phyloP scores from a whole-genome alignment of 176 grass and related monocot species.

The Carex littledalei region DNA sequence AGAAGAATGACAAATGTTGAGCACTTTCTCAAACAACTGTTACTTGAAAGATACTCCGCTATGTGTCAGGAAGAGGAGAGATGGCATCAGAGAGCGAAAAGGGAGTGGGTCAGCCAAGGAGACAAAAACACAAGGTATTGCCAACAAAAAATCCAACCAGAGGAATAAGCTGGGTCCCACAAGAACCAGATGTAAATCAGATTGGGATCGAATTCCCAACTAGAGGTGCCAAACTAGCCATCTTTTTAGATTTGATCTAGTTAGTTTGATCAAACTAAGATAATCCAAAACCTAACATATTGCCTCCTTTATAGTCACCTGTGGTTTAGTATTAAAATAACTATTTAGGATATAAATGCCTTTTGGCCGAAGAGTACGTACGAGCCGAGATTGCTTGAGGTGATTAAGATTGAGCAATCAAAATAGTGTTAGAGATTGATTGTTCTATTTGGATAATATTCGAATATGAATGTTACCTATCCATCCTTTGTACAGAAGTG shows the following conservation, averaged over 20 bases:
- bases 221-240: background rate
- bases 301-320: background rate
- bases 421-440: conserved; percentile 9
- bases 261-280: background rate
- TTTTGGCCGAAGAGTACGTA: background rate
- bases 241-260: background rate
- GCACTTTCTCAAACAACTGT: too few species aligned
- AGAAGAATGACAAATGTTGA: too few species aligned
- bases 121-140: too few species aligned
- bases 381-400: background rate
- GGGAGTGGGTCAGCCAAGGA: too few species aligned
- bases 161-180: background rate
- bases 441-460: background rate
- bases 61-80: too few species aligned
- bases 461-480: conserved; percentile 1
- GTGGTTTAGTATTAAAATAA: background rate
- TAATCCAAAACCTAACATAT: background rate
- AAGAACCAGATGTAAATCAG: background rate
- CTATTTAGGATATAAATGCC: background rate
- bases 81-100: too few species aligned
- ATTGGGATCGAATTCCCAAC: background rate
- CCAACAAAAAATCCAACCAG: background rate
- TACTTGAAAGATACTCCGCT: too few species aligned
- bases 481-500: background rate
- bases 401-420: background rate